Base-by-base conservation (phyloP, 139 green algal species). In the Tetradesmus lagerheimii region DNA sequence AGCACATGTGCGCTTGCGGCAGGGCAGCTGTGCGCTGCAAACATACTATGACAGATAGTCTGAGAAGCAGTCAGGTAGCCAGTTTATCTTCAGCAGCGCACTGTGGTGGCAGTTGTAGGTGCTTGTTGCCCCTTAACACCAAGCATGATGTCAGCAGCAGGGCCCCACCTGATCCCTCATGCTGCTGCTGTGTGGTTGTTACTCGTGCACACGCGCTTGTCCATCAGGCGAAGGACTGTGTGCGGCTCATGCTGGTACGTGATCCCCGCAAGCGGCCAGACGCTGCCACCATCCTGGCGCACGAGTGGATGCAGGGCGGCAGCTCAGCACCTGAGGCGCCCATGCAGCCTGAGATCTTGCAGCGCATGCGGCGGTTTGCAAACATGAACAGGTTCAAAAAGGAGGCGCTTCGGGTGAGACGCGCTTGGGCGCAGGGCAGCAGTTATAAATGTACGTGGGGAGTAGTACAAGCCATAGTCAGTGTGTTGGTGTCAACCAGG, bases 371-470 rank as follows among this genome's bases (percentile, higher is more conserved):
- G 89, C 94, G 96, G 39, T 99, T 99, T 94, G 94, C 95, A n/a
- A 93, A 75, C 81, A 98, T 99, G 95, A 99, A 99, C 95, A 97
- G 97, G 87, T 94, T 99, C 50, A 99, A 99, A 94, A 98, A 99
- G 91, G 94, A 98, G 93, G 98, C 98, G 0, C 93, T 99, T 86
- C 96, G 98, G 92, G 95, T 98, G 27, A 91, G 87, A 25, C 37
- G 29, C 35, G 87, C 47, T 37, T 85, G n/a, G 29, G 41, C 12
- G 47, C 47, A 62, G 47, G 1, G 20, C 6, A 62, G 47, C 47
- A n/a, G n/a, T n/a, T n/a, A n/a, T n/a, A n/a, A n/a, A n/a, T n/a
- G n/a, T n/a, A n/a, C n/a, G n/a, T n/a, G n/a, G n/a, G n/a, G n/a
- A n/a, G n/a, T n/a, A n/a, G n/a, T n/a, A n/a, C n/a, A n/a, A n/a